Conservation (phyloP, 192 early-diverging fungal genomes). For the Chytriomyces sp. region DNA sequence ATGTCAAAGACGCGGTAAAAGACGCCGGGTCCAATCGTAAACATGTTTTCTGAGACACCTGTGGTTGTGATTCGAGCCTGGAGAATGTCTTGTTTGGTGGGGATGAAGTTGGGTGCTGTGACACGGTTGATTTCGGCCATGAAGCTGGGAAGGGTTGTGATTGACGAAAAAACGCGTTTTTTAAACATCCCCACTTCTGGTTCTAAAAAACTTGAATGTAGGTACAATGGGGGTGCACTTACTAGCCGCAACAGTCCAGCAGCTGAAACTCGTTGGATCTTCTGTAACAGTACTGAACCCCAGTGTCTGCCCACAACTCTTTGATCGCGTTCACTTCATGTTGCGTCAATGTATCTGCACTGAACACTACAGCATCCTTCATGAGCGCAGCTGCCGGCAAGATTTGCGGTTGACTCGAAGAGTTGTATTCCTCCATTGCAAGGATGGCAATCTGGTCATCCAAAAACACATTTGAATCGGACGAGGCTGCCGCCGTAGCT, state of each 20-base stretch:
- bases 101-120: conserved; percentile 53
- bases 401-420: not conserved
- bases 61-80: conserved; percentile 71
- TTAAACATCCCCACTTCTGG: not conserved
- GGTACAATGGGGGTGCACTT: not conserved
- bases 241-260: conserved; percentile 52
- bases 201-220: not conserved
- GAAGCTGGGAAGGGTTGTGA: conserved; percentile 13
- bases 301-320: conserved; percentile 45
- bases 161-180: not conserved
- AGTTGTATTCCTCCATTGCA: not conserved
- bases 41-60: conserved; percentile 67
- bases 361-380: conserved; percentile 16
- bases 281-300: conserved; percentile 41
- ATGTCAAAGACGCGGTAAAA: conserved; percentile 65
- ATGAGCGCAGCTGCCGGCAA: not conserved
- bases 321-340: conserved; percentile 62
- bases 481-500: not conserved
- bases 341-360: conserved; percentile 3
- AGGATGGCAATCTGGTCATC: not conserved
- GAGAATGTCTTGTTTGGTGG: conserved; percentile 71
- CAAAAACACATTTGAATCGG: not conserved
- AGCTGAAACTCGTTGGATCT: conserved; percentile 49
- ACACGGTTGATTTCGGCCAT: conserved; percentile 54
- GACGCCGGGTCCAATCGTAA: conserved; percentile 55